Base-by-base conservation (phyloP, 345 rosid genomes). In the Populus ilicifolia region DNA sequence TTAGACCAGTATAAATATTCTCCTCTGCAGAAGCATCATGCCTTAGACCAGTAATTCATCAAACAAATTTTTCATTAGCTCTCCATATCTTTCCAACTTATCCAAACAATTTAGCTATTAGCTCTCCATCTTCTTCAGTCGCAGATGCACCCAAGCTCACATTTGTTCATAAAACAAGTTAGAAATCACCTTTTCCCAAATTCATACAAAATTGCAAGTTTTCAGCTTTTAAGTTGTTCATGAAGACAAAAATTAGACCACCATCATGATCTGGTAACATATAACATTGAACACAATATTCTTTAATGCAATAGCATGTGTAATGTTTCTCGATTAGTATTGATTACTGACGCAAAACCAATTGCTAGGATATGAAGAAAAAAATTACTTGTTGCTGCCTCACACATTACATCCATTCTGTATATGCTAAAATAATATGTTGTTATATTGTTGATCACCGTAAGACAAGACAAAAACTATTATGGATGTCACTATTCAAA, bases 1-100 rank as follows among this genome's bases (percentile, higher is more conserved):
- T 96, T 77, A 96, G 86, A 72, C 90, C 99, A 80, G 98, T 94
- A 75, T n/a, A n/a, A 29, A 23, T 14, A 35, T 61, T 70, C 27
- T 36, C 41, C 41, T 67, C n/a, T 17, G 50, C 21, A 61, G 38
- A 76, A 59, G 12, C 65, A 36, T 69, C 30, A 69, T 87, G 92
- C 99, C 99, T 96, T 77, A 96, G 86, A 72, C 90, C 99, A 80
- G 98, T 94, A 75, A 93, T 78, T 74, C 99, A 88, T 93, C 98
- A 79, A 96, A 93, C 76, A 33, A 85, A 48, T 76, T 92, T 93
- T 80, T 96, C 99, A 75, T 93, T 91, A 78, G 95, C 97, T 82
- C 76, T 90, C 93, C 93, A 92, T 39, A 92, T 86, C 83, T 92
- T 93, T 77, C 98, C 98, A 69, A 93, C 86, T 8, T 95, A 84